Evolutionary conservation across 1,284 basidiomycete species (phyloP).

Genomic region (Filobasidium uniguttulatum): DNA sequence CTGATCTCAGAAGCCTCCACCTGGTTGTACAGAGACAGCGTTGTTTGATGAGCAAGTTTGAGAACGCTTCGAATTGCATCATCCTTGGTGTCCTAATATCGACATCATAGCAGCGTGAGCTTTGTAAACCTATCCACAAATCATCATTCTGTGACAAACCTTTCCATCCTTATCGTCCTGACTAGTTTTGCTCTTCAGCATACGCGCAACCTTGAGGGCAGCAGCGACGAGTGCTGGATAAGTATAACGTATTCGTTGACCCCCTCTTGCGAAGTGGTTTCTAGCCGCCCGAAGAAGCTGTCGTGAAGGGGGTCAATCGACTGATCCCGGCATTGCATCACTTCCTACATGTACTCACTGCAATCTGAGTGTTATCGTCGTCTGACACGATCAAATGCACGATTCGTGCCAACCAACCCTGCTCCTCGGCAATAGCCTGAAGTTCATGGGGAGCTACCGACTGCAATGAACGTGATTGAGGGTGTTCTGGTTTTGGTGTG

Average conservation of each 20-base stretch:
- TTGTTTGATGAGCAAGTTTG: constrained; percentile 82
- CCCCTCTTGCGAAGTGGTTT: constrained; percentile 74
- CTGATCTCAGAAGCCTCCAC: constrained; percentile 82
- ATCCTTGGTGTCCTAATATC: constrained; percentile 60
- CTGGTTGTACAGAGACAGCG: constrained; percentile 74
- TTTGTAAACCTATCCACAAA: background rate
- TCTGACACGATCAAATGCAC: constrained; percentile 82
- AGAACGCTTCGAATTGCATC: constrained; percentile 63
- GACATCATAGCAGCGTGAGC: no score
- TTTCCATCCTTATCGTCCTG: no score
- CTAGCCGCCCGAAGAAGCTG: constrained; percentile 78
- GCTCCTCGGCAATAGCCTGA: constrained; percentile 86
- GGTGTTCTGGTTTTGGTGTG: constrained; percentile 48
- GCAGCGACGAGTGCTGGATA: constrained; percentile 86
- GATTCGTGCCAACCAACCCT: constrained; percentile 93
- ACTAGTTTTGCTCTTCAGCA: no score
- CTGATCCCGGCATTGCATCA: background rate
- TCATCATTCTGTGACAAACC: background rate
- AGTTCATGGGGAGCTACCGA: constrained; percentile 46
- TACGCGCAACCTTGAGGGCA: constrained; percentile 70
- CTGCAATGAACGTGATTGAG: constrained; percentile 26
- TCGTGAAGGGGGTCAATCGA: constrained; percentile 2
- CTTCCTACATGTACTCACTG: constrained; percentile 44
- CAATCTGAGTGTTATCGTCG: constrained; percentile 67
- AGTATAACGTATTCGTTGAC: constrained; percentile 82